Evolutionary conservation across 768 basidiomycete species (phyloP).

Genomic region (Lactarius indigo): DNA sequence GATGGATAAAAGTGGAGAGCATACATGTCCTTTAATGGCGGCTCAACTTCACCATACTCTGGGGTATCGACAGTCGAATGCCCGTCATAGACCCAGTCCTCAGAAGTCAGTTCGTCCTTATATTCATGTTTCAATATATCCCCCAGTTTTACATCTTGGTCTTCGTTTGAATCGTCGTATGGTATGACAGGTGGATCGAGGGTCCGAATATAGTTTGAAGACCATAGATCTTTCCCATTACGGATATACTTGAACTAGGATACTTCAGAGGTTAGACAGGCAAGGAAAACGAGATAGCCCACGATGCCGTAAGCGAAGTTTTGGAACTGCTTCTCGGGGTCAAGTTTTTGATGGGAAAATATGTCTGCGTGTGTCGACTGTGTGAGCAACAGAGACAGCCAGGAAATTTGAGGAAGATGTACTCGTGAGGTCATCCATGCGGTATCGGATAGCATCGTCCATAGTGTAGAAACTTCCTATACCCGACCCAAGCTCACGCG

Average conservation of each 20-base stretch:
- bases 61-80: slow-evolving; percentile 6
- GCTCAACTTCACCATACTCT: not conserved
- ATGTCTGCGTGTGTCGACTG: slow-evolving; percentile 11
- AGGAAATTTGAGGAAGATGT: not conserved
- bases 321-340: slow-evolving; percentile 26
- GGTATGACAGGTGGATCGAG: not conserved
- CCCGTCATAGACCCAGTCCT: slow-evolving; percentile 19
- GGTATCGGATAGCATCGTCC: not conserved
- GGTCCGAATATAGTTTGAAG: not conserved
- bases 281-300: not conserved
- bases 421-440: slow-evolving; percentile 13
- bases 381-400: not conserved
- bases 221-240: no score
- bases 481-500: not conserved
- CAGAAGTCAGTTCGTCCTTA: slow-evolving; percentile 2
- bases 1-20: not conserved
- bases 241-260: no score
- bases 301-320: slow-evolving; percentile 27
- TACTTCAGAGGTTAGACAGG: no score
- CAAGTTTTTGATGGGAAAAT: slow-evolving; percentile 27
- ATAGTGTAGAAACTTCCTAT: not conserved
- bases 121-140: slow-evolving; percentile 1
- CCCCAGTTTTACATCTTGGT: slow-evolving; percentile 11
- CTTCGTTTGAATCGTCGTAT: slow-evolving; percentile 11
- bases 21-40: slow-evolving; percentile 16